These are phyloP conservation scores for Manihot esculenta DNA, from an alignment of 441 rosid species.

Conservation along the genomic window DNA sequence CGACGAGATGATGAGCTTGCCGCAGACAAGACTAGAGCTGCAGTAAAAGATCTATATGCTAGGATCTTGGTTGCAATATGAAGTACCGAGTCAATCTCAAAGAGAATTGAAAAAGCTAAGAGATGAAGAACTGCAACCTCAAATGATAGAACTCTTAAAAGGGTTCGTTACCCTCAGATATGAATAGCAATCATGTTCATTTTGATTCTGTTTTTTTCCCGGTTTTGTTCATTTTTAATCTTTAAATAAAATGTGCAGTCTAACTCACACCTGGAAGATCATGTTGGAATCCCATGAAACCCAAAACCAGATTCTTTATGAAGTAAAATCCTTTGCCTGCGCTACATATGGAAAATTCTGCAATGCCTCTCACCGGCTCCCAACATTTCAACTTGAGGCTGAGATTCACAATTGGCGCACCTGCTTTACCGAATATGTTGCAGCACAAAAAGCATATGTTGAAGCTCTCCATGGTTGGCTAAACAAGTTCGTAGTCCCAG, in stretches of 20 bases:
- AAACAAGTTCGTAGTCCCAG: constrained; percentile 69
- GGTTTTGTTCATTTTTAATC: constrained; percentile 19
- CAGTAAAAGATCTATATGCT: constrained; percentile 76
- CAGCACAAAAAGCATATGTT: constrained; percentile 71
- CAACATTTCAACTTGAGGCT: constrained; percentile 86
- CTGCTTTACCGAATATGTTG: constrained; percentile 58
- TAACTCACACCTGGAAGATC: constrained; percentile 60
- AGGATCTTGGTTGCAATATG: constrained; percentile 79
- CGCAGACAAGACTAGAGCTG: constrained; percentile 66
- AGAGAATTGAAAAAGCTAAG: constrained; percentile 71
- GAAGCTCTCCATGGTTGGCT: constrained; percentile 81
- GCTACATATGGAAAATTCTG: constrained; percentile 59
- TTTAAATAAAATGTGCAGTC: constrained; percentile 45
- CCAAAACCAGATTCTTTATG: constrained; percentile 66
- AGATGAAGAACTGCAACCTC: constrained; percentile 90
- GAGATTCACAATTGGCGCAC: constrained; percentile 81
- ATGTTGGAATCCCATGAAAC: constrained; percentile 75
- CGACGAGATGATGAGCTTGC: constrained; percentile 57
- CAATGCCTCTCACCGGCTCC: constrained; percentile 76
- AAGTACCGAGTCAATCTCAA: constrained; percentile 81
- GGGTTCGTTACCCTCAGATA: constrained; percentile 47
- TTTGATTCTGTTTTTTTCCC: constrained; percentile 14
- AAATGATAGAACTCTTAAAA: constrained; percentile 68
- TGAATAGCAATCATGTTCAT: background rate
- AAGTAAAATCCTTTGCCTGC: constrained; percentile 63